Evolutionary conservation across 805 yeast genomes (phyloP).

Genomic region (Kurtzmaniella fragi): DNA sequence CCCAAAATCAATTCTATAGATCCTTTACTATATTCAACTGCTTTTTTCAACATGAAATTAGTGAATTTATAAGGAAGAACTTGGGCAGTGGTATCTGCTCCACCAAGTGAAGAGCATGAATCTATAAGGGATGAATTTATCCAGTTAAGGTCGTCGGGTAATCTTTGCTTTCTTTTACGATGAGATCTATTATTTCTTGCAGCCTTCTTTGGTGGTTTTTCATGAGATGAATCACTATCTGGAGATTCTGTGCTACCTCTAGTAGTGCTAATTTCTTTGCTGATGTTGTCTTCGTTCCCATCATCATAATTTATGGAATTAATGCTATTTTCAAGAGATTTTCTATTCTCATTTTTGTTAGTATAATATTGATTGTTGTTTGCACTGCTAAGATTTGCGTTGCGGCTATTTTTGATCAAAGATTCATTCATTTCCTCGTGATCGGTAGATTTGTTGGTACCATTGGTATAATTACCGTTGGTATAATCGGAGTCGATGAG

Average conservation of each 20-base stretch:
- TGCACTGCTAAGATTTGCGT: no score
- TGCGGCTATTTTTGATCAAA: no score
- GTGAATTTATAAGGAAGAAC: constrained; percentile 95
- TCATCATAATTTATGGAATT: background rate
- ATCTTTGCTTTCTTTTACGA: constrained; percentile 14
- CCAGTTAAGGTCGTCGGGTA: constrained; percentile 75
- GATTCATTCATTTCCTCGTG: no score
- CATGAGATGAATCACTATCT: constrained; percentile 4
- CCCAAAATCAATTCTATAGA: constrained; percentile 83
- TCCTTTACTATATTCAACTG: constrained; percentile 62
- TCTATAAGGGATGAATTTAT: constrained; percentile 57
- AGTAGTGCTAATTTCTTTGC: background rate
- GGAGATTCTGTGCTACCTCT: background rate
- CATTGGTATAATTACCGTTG: no score
- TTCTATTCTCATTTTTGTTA: no score
- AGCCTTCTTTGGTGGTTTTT: constrained; percentile 34
- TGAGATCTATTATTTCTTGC: constrained; percentile 27
- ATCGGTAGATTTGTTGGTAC: no score
- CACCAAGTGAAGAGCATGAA: constrained; percentile 79
- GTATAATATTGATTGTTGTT: no score
- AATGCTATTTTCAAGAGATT: no score
- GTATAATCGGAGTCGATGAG: no score
- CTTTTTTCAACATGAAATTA: constrained; percentile 71
- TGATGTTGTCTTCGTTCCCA: background rate
- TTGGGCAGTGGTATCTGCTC: constrained; percentile 86